phyloP scores from a whole-genome alignment of 805 yeast genomes.

The Yamadazyma sp. region DNA sequence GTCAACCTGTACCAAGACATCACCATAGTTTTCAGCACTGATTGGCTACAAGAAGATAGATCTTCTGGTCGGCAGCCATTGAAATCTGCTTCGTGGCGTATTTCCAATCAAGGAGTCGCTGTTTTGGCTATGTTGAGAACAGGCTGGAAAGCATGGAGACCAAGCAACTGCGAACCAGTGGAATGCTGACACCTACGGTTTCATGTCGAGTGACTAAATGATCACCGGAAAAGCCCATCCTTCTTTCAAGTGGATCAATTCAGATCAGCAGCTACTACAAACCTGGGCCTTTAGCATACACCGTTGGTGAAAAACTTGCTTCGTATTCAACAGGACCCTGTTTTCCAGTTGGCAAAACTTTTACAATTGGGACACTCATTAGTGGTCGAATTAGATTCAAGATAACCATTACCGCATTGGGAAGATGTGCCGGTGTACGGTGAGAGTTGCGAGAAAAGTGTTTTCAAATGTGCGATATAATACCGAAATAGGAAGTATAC shows the following conservation, averaged over 20 bases:
- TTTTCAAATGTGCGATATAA: no score
- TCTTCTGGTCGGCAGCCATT: not conserved
- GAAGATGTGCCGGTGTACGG: no score
- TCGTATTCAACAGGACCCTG: not conserved
- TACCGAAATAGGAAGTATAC: no score
- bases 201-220: not conserved
- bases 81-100: not conserved
- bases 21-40: not conserved
- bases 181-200: not conserved
- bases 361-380: no score
- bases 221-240: not conserved
- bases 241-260: not conserved
- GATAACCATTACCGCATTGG: no score
- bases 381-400: no score
- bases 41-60: not conserved
- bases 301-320: not conserved
- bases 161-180: not conserved
- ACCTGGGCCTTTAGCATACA: not conserved
- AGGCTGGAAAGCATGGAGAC: not conserved
- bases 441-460: no score
- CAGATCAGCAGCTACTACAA: not conserved
- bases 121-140: not conserved
- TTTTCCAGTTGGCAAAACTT: not conserved
- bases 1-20: not conserved
- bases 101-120: not conserved